Conservation (phyloP, 108 stramenopile genomes). For the Skeletonema marinoi region DNA sequence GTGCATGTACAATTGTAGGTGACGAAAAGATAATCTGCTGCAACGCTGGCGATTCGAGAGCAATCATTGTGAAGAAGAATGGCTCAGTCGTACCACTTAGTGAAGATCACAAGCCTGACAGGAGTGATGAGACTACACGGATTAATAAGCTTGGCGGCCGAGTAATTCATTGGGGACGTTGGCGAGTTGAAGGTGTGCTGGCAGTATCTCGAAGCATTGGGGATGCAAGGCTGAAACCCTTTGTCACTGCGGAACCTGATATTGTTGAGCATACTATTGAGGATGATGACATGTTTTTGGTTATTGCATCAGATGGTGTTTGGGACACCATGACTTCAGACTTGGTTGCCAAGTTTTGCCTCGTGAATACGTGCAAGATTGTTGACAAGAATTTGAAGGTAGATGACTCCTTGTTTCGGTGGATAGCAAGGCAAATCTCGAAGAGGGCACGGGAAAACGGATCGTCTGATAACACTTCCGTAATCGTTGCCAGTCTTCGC, state of each 20-base stretch:
- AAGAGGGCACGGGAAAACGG: slow-evolving; percentile 85
- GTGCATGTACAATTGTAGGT: slow-evolving; percentile 79
- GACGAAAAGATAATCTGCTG: slow-evolving; percentile 82
- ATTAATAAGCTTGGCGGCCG: slow-evolving; percentile 90
- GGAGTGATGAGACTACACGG: slow-evolving; percentile 83
- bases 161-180: slow-evolving; percentile 93
- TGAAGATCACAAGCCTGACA: slow-evolving; percentile 94
- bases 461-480: slow-evolving; percentile 81
- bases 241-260: slow-evolving; percentile 86
- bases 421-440: slow-evolving; percentile 67
- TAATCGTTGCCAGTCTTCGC: slow-evolving; percentile 64
- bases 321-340: slow-evolving; percentile 91
- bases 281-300: slow-evolving; percentile 88
- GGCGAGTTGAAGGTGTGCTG: slow-evolving; percentile 95
- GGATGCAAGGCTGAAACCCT: slow-evolving; percentile 91
- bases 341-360: slow-evolving; percentile 84
- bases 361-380: slow-evolving; percentile 84
- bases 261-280: slow-evolving; percentile 79
- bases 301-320: slow-evolving; percentile 85
- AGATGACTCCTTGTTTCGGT: slow-evolving; percentile 81
- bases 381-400: slow-evolving; percentile 71
- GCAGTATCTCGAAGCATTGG: slow-evolving; percentile 95
- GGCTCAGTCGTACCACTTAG: slow-evolving; percentile 82
- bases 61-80: slow-evolving; percentile 86
- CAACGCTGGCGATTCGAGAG: slow-evolving; percentile 96